These are phyloP conservation scores for Suillus fuscotomentosus DNA, from an alignment of 768 basidiomycete species.

Conservation along the genomic window DNA sequence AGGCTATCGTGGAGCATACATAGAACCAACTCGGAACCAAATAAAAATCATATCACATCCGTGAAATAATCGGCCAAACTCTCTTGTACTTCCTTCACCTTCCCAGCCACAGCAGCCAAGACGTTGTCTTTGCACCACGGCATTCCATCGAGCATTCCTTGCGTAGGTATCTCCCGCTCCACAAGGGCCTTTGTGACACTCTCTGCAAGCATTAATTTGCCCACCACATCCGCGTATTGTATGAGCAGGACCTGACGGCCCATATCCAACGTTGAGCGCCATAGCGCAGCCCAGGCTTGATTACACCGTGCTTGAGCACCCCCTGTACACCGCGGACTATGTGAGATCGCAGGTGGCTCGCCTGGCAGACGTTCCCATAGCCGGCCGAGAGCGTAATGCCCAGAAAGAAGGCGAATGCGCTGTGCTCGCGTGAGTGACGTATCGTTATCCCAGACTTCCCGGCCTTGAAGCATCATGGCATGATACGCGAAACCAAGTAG, in stretches of 20 bases:
- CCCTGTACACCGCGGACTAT: conserved; percentile 40
- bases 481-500: conserved; percentile 52
- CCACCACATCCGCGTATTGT: conserved; percentile 44
- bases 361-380: conserved; percentile 43
- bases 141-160: conserved; percentile 41
- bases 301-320: conserved; percentile 40
- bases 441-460: conserved; percentile 47
- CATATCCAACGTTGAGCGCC: conserved; percentile 43
- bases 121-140: conserved; percentile 45
- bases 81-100: conserved; percentile 46
- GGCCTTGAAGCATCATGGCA: conserved; percentile 50
- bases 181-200: conserved; percentile 45
- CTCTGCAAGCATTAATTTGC: conserved; percentile 46
- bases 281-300: conserved; percentile 44
- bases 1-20: background rate
- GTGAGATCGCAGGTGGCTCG: conserved; percentile 42
- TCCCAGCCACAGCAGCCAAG: conserved; percentile 39
- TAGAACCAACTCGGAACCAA: background rate
- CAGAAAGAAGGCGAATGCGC: conserved; percentile 50
- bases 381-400: conserved; percentile 47
- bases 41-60: conserved; percentile 32
- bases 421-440: conserved; percentile 45
- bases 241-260: conserved; percentile 38
- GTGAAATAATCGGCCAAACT: conserved; percentile 46
- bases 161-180: conserved; percentile 40